Percentiles rank a stretch among this genome's conserved stretches.
phyloP scores from a whole-genome alignment of 768 basidiomycete genomes.

The Tylopilus vinaceipallidus region DNA sequence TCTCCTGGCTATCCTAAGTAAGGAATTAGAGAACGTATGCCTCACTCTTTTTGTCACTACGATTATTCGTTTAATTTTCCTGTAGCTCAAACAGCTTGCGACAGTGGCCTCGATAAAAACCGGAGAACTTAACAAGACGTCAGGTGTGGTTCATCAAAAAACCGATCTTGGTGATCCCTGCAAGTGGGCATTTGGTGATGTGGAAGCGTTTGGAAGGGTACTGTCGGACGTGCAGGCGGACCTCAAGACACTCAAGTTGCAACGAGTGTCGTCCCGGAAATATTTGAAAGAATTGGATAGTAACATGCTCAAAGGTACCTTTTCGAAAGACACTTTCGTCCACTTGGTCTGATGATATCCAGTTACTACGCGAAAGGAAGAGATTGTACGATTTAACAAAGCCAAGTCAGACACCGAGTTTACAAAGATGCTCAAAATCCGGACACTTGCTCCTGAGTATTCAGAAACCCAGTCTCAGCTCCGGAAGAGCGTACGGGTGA shows the following conservation, averaged over 20 bases:
- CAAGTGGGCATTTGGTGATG: constrained; percentile 57
- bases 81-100: constrained; percentile 46
- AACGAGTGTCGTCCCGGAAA: constrained; percentile 40
- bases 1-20: constrained; percentile 45
- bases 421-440: constrained; percentile 65
- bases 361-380: constrained; percentile 84
- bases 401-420: constrained; percentile 81
- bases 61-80: neutral
- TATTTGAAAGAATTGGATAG: constrained; percentile 57
- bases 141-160: constrained; percentile 38
- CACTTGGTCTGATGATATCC: constrained; percentile 3
- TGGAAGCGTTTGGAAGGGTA: constrained; percentile 45
- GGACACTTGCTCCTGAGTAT: constrained; percentile 88
- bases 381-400: constrained; percentile 74
- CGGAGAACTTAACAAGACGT: constrained; percentile 35
- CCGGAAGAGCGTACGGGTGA: constrained; percentile 67
- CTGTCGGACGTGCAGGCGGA: constrained; percentile 45
- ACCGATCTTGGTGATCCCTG: constrained; percentile 44
- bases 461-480: constrained; percentile 78
- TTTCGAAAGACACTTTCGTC: neutral
- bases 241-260: constrained; percentile 45
- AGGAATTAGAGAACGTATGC: constrained; percentile 62
- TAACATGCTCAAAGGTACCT: constrained; percentile 64
- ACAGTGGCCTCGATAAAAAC: constrained; percentile 37
- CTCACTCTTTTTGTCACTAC: neutral